phyloP scores from a whole-genome alignment of 495 filamentous ascomycete species.

The Amphirosellinia nigrospora region DNA sequence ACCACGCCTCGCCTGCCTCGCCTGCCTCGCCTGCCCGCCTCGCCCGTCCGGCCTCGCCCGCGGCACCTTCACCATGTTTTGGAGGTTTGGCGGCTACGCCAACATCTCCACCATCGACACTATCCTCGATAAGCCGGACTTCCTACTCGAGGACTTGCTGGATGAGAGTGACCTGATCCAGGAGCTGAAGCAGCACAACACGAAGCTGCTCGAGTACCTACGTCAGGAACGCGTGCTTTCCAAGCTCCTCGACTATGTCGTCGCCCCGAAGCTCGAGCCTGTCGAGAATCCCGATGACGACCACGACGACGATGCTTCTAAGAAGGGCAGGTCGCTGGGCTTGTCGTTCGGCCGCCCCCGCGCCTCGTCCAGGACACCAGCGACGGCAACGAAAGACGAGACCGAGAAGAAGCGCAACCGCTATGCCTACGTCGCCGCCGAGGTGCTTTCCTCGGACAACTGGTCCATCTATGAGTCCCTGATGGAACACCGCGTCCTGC shows the following conservation, averaged over 20 bases:
- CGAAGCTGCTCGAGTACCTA: slow-evolving; percentile 95
- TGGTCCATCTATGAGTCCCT: slow-evolving; percentile 95
- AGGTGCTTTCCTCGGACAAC: slow-evolving; percentile 93
- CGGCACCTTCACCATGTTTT: slow-evolving; percentile 78
- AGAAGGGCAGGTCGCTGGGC: slow-evolving; percentile 55
- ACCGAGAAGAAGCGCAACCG: slow-evolving; percentile 86
- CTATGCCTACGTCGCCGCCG: slow-evolving; percentile 89
- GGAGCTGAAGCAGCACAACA: slow-evolving; percentile 97
- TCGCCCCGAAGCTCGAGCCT: slow-evolving; percentile 71
- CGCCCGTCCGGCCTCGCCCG: background rate
- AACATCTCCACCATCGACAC: slow-evolving; percentile 95
- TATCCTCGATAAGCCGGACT: slow-evolving; percentile 93
- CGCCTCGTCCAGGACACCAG: slow-evolving; percentile 49
- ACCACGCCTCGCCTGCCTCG: background rate
- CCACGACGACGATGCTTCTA: slow-evolving; percentile 49
- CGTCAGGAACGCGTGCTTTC: slow-evolving; percentile 86
- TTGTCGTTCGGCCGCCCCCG: slow-evolving; percentile 55
- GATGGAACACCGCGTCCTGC: slow-evolving; percentile 77
- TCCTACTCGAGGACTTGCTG: slow-evolving; percentile 92
- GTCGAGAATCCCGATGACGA: slow-evolving; percentile 68
- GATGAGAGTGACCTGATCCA: slow-evolving; percentile 96
- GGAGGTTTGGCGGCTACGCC: slow-evolving; percentile 98
- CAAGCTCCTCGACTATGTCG: slow-evolving; percentile 88
- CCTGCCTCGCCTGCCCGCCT: background rate
- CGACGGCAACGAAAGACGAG: slow-evolving; percentile 62